Base-by-base conservation (phyloP, 208 protist species). In the Leishmania tarentolae region DNA sequence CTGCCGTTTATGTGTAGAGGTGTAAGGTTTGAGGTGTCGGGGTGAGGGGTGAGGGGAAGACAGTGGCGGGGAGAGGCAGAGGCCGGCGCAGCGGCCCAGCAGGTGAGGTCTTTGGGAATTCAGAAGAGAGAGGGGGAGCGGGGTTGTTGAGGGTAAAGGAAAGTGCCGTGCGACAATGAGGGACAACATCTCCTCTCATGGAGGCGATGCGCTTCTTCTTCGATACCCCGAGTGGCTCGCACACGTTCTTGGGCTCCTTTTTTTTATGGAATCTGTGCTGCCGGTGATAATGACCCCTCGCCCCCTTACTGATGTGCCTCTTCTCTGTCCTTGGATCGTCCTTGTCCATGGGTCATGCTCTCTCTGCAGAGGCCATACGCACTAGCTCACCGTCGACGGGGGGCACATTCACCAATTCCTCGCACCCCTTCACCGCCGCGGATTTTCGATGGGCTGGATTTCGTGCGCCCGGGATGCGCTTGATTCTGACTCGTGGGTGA, bases 171-270 rank as follows among this genome's bases (percentile, higher is more conserved):
- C 13, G 13, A 24, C 7, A 19, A 24, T 46, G 19, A 47, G 21
- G 21, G 17, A 35, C 65, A 70, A 2, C 1, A 19, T 42, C 17
- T 24, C 65, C 28, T 44, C n/a, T 46, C 21, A 46, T n/a, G 17
- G 28, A 15, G 6, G 28, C 37, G 2, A 11, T 70, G 31, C 15
- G 65, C 13, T 47, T 70, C 31, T 28, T 6, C 65, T 40, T 24
- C 65, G 9, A 24, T 42, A 0, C 35, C 21, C 37, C 35, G 19
- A 44, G 37, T 31, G 31, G 70, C 19, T 47, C 50, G 47, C 47
- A 75, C 47, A 46, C 80, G 76, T 83, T 83, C 80, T n/a, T 83
- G 80, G 75, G 81, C 76, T 84, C 44, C 44, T 52, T 78, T 76
- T 79, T 78, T 76, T 71, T 84, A 76, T 74, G 42, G 78, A 75